Evolutionary conservation across 1,284 basidiomycete species (phyloP), one percentile per base, ranked within the genome.

Genomic region (Phellinidium pouzarii): DNA sequence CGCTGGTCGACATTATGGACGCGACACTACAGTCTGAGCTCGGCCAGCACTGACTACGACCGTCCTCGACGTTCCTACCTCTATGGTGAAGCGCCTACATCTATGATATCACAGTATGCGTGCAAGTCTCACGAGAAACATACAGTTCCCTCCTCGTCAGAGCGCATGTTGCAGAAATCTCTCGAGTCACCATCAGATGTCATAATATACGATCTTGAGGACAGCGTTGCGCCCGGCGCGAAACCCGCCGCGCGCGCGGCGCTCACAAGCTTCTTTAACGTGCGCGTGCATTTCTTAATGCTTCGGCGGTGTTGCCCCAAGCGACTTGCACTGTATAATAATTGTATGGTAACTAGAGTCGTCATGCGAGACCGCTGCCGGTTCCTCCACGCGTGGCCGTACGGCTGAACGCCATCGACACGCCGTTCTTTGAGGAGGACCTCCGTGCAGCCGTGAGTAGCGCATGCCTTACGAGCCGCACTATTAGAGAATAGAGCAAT

Each of bases 191-290:
- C 68, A 1, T 84, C 89, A 1, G 90, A 93, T 61, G 75, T 84
- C 29, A 73, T 92, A 27, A 83, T 90, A n/a, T 93, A 91, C 63
- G 90, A 93, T 68, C 73, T 93, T 17, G 90, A 93, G 64, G 90
- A 93, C 64, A 88, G 86, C 54, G 80, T 93, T 0, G 74, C 87
- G 4, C 84, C 85, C 6, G 72, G 72, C 12, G 64, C 69, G 1
- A 93, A 92, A 67, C 64, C 65, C 7, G 68, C 71, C 47, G 87
- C 90, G 0, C 73, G 90, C 55, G 62, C 65, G 1, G 71, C 80
- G 19, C 69, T 93, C 2, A 64, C 68, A 14, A 68, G 71, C 5
- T 87, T 91, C 59, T 68, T 91, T 2, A 65, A 71, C 27, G 82
- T 83, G 62, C 53, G 75, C 67, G 44, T 46, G 26, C 47, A n/a